phyloP scores from a whole-genome alignment of 1,284 basidiomycete genomes.

The Leccinum subfulvum region DNA sequence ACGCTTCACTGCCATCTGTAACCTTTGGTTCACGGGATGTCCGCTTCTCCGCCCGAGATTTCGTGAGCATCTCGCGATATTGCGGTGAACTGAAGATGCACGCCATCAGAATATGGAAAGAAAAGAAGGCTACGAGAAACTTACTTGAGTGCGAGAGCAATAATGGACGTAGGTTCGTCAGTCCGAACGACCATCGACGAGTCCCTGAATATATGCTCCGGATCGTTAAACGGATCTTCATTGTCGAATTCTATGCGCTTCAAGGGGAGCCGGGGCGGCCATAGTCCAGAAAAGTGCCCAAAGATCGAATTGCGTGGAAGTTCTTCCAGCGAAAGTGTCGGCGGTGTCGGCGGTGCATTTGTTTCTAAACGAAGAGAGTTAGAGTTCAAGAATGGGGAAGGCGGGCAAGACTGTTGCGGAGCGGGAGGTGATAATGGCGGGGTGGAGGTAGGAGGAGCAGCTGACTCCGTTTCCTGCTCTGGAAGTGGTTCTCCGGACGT shows the following conservation, averaged over 20 bases:
- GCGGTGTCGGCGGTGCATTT: constrained; percentile 49
- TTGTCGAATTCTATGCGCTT: constrained; percentile 51
- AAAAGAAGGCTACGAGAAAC: constrained; percentile 21
- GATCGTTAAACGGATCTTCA: constrained; percentile 70
- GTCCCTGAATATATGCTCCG: constrained; percentile 93
- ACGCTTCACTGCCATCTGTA: constrained; percentile 69
- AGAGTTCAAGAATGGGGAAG: constrained; percentile 54
- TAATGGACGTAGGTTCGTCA: constrained; percentile 97
- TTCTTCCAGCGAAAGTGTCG: constrained; percentile 55
- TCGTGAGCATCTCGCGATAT: constrained; percentile 82
- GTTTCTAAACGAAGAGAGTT: constrained; percentile 40
- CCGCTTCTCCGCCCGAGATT: constrained; percentile 71
- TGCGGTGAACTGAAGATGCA: constrained; percentile 66
- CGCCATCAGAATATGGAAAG: constrained; percentile 4
- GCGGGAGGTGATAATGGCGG: constrained; percentile 35
- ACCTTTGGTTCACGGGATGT: constrained; percentile 65
- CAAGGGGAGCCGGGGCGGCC: constrained; percentile 56
- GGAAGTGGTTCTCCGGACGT: constrained; percentile 11
- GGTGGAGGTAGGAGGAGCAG: constrained; percentile 23
- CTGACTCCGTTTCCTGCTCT: constrained; percentile 18
- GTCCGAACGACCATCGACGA: constrained; percentile 94
- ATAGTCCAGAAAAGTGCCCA: constrained; percentile 71
- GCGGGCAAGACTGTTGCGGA: constrained; percentile 41
- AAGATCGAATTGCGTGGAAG: constrained; percentile 71
- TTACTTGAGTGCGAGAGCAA: constrained; percentile 90